Percentiles rank a stretch among this genome's conserved stretches.
phyloP scores from a whole-genome alignment of 257 asterid species.

The Solanum chmielewskii region DNA sequence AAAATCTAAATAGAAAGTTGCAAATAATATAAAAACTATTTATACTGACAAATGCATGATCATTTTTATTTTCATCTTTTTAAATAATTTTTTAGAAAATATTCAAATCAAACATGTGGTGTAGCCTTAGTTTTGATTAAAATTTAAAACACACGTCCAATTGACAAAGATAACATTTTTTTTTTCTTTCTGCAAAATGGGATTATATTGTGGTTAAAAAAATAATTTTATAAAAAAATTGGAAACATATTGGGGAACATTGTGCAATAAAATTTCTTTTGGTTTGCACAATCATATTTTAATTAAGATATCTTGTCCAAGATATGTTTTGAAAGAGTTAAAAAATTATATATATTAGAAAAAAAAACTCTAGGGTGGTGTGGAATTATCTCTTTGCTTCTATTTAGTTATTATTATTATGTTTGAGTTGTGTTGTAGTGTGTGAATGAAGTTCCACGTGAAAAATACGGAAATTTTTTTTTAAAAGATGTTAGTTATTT shows the following conservation, averaged over 20 bases:
- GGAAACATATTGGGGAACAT: background rate
- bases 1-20: no score
- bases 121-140: background rate
- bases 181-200: background rate
- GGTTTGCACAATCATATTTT: background rate
- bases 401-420: background rate
- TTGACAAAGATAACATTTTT: background rate
- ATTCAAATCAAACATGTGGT: background rate
- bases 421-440: no score
- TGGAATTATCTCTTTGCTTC: background rate
- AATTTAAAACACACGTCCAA: background rate
- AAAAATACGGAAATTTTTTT: background rate
- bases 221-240: background rate
- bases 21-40: background rate
- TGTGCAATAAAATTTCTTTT: background rate
- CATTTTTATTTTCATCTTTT: background rate
- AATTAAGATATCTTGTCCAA: background rate
- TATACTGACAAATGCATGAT: background rate
- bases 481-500: background rate
- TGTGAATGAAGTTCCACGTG: background rate
- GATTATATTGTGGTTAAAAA: background rate
- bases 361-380: background rate
- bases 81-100: background rate
- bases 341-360: background rate
- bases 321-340: background rate